These are phyloP conservation scores for Cytospora schulzeri DNA, from an alignment of 2,329 filamentous ascomycete genomes.

Conservation along the genomic window DNA sequence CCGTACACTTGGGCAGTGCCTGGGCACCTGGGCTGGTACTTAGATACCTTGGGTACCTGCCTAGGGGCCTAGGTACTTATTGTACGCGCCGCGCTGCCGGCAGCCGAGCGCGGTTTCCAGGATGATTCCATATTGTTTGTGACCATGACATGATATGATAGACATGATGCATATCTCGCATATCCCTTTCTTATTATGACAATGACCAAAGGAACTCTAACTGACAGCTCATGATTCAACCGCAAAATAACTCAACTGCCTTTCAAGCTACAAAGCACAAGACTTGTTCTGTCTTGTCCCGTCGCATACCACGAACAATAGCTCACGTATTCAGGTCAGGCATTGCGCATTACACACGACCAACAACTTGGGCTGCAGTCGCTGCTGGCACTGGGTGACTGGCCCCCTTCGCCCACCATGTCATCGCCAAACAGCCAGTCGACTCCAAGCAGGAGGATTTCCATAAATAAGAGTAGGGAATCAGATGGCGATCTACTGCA, in stretches of 20 bases:
- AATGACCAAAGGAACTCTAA: not conserved
- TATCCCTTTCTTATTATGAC: not conserved
- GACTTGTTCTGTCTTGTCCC: not conserved
- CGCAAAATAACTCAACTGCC: not conserved
- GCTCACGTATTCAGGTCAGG: not conserved
- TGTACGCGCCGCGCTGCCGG: not conserved
- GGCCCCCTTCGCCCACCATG: constrained; percentile 18
- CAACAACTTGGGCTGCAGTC: not conserved
- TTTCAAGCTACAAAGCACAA: not conserved
- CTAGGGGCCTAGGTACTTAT: not conserved
- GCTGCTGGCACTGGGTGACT: constrained; percentile 6
- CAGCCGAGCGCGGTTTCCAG: not conserved
- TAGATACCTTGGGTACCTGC: not conserved
- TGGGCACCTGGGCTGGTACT: not conserved
- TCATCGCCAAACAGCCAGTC: constrained; percentile 18
- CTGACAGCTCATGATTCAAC: not conserved
- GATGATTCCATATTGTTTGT: not conserved
- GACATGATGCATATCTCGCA: not conserved
- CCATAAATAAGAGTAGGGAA: constrained; percentile 13
- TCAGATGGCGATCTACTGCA: constrained; percentile 40
- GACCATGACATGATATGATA: not conserved
- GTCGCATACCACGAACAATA: not conserved
- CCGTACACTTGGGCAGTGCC: not conserved
- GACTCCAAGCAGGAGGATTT: constrained; percentile 30
- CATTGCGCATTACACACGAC: not conserved